These are phyloP conservation scores for Cytospora paraplurivora DNA, from an alignment of 2,329 filamentous ascomycete species.

Conservation along the genomic window DNA sequence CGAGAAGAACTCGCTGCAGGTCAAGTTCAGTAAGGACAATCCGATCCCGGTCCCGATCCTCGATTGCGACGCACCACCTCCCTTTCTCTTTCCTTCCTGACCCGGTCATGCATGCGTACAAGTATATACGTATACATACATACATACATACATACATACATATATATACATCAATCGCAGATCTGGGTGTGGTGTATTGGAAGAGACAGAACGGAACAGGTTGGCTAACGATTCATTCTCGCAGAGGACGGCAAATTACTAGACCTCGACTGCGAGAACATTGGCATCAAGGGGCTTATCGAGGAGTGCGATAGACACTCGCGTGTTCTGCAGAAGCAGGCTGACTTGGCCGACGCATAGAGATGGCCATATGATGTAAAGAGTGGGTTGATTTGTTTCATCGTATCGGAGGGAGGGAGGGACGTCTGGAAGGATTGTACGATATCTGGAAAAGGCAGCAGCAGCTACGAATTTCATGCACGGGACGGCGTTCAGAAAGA, in stretches of 20 bases:
- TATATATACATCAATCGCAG: too few species aligned
- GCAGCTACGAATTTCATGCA: conserved; percentile 15
- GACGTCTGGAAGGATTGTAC: not conserved
- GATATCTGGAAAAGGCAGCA: not conserved
- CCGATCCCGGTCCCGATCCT: not conserved
- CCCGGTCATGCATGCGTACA: too few species aligned
- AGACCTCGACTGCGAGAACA: conserved; percentile 75
- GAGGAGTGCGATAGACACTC: conserved; percentile 92
- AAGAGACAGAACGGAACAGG: too few species aligned
- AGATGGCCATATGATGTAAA: too few species aligned
- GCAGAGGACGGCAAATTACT: conserved; percentile 92
- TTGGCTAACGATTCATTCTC: too few species aligned
- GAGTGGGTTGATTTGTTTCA: too few species aligned
- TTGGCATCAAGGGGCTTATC: conserved; percentile 82
- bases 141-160: too few species aligned
- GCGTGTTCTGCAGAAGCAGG: conserved; percentile 75
- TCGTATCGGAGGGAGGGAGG: too few species aligned
- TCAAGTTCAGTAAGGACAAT: conserved; percentile 79
- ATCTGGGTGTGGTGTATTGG: too few species aligned
- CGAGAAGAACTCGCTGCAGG: conserved; percentile 66
- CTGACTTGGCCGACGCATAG: conserved; percentile 64
- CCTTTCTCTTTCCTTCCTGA: conserved; percentile 1
- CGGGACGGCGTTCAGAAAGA: conserved; percentile 19
- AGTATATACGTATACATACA: too few species aligned
- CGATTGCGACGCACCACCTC: not conserved